A percentile compares a stretch with the other conserved stretches of the same genome.
Evolutionary conservation across 2,329 filamentous ascomycete genomes (phyloP).

Genomic region (Trichocomaceae sp.): DNA sequence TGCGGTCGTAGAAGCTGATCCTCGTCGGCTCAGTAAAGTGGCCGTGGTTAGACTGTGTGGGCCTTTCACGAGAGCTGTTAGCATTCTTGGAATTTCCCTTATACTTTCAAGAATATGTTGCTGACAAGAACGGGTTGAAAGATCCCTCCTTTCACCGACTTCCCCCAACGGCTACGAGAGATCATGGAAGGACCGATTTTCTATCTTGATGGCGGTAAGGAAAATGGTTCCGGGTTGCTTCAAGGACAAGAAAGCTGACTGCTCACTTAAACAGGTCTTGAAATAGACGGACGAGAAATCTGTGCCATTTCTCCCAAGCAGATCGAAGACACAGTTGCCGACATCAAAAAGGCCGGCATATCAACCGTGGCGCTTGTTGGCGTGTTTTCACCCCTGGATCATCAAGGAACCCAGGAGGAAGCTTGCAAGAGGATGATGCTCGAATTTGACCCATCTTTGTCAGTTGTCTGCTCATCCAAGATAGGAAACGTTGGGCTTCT

Average conservation of each 20-base stretch:
- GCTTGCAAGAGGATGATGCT: slow-evolving; percentile 34
- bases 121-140: slow-evolving; percentile 9
- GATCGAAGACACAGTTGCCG: slow-evolving; percentile 28
- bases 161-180: slow-evolving; percentile 32
- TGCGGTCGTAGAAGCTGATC: slow-evolving; percentile 44
- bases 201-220: slow-evolving; percentile 9
- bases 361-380: slow-evolving; percentile 39
- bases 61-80: slow-evolving; percentile 33
- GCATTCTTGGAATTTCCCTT: not conserved
- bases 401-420: slow-evolving; percentile 37
- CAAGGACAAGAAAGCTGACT: too few relatives aligned
- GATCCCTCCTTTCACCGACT: slow-evolving; percentile 44
- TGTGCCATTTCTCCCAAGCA: slow-evolving; percentile 32
- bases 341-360: slow-evolving; percentile 34
- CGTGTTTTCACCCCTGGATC: slow-evolving; percentile 44
- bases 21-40: slow-evolving; percentile 38
- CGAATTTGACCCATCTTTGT: slow-evolving; percentile 22
- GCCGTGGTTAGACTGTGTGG: slow-evolving; percentile 39
- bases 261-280: slow-evolving; percentile 27
- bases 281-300: slow-evolving; percentile 46
- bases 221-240: too few relatives aligned
- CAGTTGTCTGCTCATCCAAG: slow-evolving; percentile 40
- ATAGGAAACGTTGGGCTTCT: slow-evolving; percentile 42
- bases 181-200: slow-evolving; percentile 7
- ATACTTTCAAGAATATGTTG: not conserved